A percentile compares a stretch with the other conserved stretches of the same genome.
These are phyloP conservation scores for Obba rivulosa DNA, from an alignment of 768 basidiomycete genomes.

Conservation along the genomic window DNA sequence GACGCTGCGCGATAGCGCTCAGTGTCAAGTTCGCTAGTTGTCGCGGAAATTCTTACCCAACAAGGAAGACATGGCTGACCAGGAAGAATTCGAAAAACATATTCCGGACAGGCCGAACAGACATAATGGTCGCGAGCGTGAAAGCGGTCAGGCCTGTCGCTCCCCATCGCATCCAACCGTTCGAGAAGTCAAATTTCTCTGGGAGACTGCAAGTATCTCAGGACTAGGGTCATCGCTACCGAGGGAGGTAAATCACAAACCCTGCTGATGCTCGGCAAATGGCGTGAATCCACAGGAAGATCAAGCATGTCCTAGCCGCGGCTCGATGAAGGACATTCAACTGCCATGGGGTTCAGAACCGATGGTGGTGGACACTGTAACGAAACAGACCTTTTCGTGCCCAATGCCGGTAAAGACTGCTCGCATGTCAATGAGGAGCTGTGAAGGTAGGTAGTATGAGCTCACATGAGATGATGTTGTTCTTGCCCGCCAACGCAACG, in stretches of 20 bases:
- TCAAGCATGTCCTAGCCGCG: constrained; percentile 39
- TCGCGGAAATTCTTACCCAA: constrained; percentile 32
- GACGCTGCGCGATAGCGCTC: constrained; percentile 14
- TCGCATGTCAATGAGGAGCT: too few species aligned
- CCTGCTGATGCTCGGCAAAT: constrained; percentile 21
- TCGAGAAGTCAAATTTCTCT: constrained; percentile 19
- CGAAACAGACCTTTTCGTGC: constrained; percentile 34
- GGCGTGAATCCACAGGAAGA: constrained; percentile 46
- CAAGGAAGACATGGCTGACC: constrained; percentile 38
- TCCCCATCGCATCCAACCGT: constrained; percentile 27
- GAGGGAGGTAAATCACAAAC: constrained; percentile 6
- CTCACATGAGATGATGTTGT: constrained; percentile 50
- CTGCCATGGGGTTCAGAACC: constrained; percentile 13
- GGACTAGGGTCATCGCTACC: neutral
- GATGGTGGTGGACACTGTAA: neutral
- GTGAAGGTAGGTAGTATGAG: too few species aligned
- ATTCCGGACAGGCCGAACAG: constrained; percentile 43
- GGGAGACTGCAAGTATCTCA: constrained; percentile 25
- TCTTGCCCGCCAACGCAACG: constrained; percentile 52
- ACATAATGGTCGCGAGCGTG: constrained; percentile 39
- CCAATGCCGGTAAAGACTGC: constrained; percentile 49
- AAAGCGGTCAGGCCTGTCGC: constrained; percentile 34
- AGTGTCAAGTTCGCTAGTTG: constrained; percentile 8
- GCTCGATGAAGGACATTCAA: constrained; percentile 43
- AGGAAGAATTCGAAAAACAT: constrained; percentile 49